phyloP scores from a whole-genome alignment of 2,329 filamentous ascomycete species.

The Zymoseptoria pseudotritici region DNA sequence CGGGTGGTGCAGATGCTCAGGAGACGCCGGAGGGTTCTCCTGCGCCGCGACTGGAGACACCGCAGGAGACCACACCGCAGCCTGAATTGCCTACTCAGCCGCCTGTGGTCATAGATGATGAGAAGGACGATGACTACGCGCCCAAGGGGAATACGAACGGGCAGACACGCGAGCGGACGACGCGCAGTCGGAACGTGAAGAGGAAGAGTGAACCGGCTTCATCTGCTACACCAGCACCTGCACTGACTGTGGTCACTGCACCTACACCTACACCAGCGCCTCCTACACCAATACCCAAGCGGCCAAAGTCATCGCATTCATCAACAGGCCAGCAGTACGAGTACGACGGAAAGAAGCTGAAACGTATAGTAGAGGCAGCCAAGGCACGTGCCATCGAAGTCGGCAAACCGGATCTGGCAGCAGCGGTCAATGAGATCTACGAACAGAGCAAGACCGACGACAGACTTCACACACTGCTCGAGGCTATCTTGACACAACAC shows the following conservation, averaged over 20 bases:
- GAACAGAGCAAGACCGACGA: slow-evolving; percentile 33
- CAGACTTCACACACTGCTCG: slow-evolving; percentile 34
- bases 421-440: slow-evolving; percentile 38
- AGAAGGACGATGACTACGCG: slow-evolving; percentile 42
- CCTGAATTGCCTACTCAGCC: slow-evolving; percentile 30
- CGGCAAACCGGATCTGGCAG: slow-evolving; percentile 31
- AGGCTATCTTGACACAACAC: slow-evolving; percentile 36
- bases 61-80: slow-evolving; percentile 25
- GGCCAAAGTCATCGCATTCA: background rate
- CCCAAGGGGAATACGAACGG: slow-evolving; percentile 22
- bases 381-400: slow-evolving; percentile 34
- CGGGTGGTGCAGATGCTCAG: slow-evolving; percentile 34
- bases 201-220: slow-evolving; percentile 18
- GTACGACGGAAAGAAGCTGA: slow-evolving; percentile 21
- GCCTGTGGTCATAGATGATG: slow-evolving; percentile 34
- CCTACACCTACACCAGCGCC: background rate
- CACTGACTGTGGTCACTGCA: slow-evolving; percentile 1
- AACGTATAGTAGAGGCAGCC: slow-evolving; percentile 35
- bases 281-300: background rate
- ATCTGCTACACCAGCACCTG: slow-evolving; percentile 12
- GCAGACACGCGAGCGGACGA: slow-evolving; percentile 28
- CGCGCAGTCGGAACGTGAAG: slow-evolving; percentile 18
- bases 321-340: slow-evolving; percentile 5
- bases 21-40: slow-evolving; percentile 42
- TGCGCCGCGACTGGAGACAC: slow-evolving; percentile 21